Base-by-base conservation (phyloP, 1,284 basidiomycete species). In the Tilletia indica region DNA sequence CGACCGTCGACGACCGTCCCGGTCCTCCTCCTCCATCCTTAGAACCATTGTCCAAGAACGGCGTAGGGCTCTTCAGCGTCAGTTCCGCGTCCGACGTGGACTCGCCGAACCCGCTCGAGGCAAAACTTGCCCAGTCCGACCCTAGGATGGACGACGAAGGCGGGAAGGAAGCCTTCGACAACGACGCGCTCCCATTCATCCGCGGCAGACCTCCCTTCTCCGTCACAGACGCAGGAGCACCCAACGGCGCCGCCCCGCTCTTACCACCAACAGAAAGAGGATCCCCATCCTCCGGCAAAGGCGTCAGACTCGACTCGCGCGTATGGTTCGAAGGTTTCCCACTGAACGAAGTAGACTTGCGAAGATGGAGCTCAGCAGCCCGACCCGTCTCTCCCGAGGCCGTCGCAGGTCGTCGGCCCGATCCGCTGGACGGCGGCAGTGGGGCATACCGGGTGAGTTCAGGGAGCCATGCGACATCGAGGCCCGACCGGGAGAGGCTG, bases 51-150 rank as follows among this genome's bases (percentile, higher is more conserved):
- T 45, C 42, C 2, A 58, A 25, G 31, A 64, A 38, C 5, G 61
- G 61, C 19, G 36, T 64, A 4, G 61, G 61, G 38, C 61, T 64
- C 61, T 25, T 64, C 11, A 64, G 61, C 14, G 61, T 64, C 31
- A 64, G 61, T 36, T 64, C 38, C 61, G 31, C 61, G 4, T 34
- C 34, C 36, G 61, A 25, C 31, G 61, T 16, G 36, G 61, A 38
- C 5, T 6, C 61, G 38, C 38, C 61, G 36, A 64, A 64, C 5
- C 61, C 61, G 38, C 31, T 38, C 12, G 38, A 64, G 14, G 61
- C 61, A 64, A 64, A 64, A 16, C n/a, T 64, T 3, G 61, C 61
- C 61, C 61, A 64, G 61, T 64, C 61, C 3, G 61, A 64, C 2
- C 9, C 61, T 45, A 45, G 42, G 42, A 45, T 45, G 6, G 42